Percentiles rank a stretch among this genome's conserved stretches.
Conservation (phyloP, 1,284 basidiomycete species). For the Naganishia sp. region DNA sequence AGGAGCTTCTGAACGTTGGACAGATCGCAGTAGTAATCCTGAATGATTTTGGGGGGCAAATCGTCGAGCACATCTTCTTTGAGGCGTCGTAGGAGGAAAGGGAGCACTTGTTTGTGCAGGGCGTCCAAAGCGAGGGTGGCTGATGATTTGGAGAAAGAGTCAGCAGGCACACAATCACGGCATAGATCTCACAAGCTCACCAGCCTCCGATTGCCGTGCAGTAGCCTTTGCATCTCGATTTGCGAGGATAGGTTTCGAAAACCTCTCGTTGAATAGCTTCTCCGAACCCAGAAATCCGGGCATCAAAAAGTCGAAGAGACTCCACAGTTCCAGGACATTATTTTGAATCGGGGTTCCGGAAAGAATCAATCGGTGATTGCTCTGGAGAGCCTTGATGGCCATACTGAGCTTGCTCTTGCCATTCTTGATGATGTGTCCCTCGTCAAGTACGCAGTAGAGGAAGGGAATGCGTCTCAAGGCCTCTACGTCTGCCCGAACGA, state of each 20-base stretch:
- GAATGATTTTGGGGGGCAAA: conserved; percentile 98
- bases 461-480: conserved; percentile 75
- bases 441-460: conserved; percentile 97
- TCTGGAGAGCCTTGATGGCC: conserved; percentile 86
- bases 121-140: conserved; percentile 92
- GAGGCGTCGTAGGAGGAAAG: conserved; percentile 90
- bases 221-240: conserved; percentile 87
- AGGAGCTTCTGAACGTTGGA: conserved; percentile 89
- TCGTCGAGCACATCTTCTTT: conserved; percentile 98
- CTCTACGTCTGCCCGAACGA: conserved; percentile 90
- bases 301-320: conserved; percentile 98
- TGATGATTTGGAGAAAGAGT: conserved; percentile 43
- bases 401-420: conserved; percentile 96
- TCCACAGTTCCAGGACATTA: conserved; percentile 98
- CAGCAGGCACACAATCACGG: background rate
- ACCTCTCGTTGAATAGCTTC: conserved; percentile 91
- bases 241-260: conserved; percentile 92
- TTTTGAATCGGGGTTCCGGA: conserved; percentile 99
- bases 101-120: conserved; percentile 97
- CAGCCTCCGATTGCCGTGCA: conserved; percentile 88
- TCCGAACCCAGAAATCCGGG: conserved; percentile 97
- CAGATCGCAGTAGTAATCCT: conserved; percentile 98
- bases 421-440: conserved; percentile 99
- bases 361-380: conserved; percentile 89
- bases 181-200: conserved; percentile 56